phyloP scores from a whole-genome alignment of 331 rosid species.

The Telfairia occidentalis region DNA sequence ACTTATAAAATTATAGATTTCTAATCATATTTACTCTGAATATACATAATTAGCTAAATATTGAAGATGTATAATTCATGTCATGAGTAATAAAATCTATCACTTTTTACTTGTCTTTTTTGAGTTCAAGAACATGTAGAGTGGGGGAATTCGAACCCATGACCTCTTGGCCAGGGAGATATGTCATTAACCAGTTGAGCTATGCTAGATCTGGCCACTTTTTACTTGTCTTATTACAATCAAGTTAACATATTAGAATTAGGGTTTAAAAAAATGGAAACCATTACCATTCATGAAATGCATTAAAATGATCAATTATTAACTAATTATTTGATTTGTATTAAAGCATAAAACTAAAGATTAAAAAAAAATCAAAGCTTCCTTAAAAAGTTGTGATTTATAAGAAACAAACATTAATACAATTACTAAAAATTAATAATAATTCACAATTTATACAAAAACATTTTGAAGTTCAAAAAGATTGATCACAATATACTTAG shows the following conservation, averaged over 20 bases:
- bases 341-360: not conserved
- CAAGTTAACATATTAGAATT: not conserved
- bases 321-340: not conserved
- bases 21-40: not conserved
- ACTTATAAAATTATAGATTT: no score
- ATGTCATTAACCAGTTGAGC: no score
- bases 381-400: no score
- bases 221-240: not conserved
- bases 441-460: not conserved
- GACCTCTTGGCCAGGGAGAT: no score
- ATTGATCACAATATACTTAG: not conserved
- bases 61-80: not conserved
- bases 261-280: not conserved
- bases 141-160: no score
- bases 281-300: not conserved
- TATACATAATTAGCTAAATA: not conserved
- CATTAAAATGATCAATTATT: not conserved
- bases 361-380: no score
- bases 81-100: not conserved
- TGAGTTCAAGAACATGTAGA: no score
- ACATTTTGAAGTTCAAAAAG: not conserved
- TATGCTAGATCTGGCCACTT: no score
- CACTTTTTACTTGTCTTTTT: not conserved
- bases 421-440: not conserved
- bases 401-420: no score